These are phyloP conservation scores for Periconia macrospinosa DNA, from an alignment of 2,329 filamentous ascomycete genomes.

Conservation along the genomic window DNA sequence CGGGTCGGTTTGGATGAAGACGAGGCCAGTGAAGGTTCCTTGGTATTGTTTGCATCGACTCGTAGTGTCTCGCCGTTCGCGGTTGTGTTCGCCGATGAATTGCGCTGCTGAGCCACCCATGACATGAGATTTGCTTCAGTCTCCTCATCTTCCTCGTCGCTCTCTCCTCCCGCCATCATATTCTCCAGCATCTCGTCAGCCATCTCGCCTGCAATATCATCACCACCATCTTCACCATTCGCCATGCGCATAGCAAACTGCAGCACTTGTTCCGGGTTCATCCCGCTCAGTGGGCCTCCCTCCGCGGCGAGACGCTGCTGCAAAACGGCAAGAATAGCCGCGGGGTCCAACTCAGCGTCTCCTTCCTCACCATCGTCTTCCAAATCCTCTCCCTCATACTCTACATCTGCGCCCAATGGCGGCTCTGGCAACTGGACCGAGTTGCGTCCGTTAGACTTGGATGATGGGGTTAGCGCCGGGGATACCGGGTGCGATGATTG, in stretches of 20 bases:
- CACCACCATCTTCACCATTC: slow-evolving; percentile 42
- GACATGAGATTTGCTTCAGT: slow-evolving; percentile 33
- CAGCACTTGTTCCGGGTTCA: slow-evolving; percentile 48
- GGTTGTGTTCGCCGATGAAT: slow-evolving; percentile 15
- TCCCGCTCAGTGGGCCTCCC: slow-evolving; percentile 40
- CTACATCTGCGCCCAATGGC: slow-evolving; percentile 17
- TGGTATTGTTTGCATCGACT: slow-evolving; percentile 5
- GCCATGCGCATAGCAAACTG: slow-evolving; percentile 50
- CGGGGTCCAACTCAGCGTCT: slow-evolving; percentile 37
- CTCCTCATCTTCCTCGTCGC: slow-evolving; percentile 31
- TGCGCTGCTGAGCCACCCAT: slow-evolving; percentile 37
- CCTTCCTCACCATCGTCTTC: slow-evolving; percentile 18
- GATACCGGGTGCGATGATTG: slow-evolving; percentile 18
- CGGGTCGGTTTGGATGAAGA: slow-evolving; percentile 25
- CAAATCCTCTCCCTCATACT: slow-evolving; percentile 13
- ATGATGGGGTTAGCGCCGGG: slow-evolving; percentile 9
- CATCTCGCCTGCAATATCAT: slow-evolving; percentile 48
- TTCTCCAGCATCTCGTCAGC: slow-evolving; percentile 45
- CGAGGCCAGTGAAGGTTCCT: slow-evolving; percentile 20
- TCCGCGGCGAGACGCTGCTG: slow-evolving; percentile 36
- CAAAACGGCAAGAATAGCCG: slow-evolving; percentile 41
- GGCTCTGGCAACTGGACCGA: slow-evolving; percentile 5
- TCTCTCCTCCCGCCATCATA: slow-evolving; percentile 36
- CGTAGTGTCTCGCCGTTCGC: not conserved
- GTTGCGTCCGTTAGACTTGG: slow-evolving; percentile 2